Evolutionary conservation across 176 grass and related monocot species (phyloP).

Genomic region (Luzula sylvatica): DNA sequence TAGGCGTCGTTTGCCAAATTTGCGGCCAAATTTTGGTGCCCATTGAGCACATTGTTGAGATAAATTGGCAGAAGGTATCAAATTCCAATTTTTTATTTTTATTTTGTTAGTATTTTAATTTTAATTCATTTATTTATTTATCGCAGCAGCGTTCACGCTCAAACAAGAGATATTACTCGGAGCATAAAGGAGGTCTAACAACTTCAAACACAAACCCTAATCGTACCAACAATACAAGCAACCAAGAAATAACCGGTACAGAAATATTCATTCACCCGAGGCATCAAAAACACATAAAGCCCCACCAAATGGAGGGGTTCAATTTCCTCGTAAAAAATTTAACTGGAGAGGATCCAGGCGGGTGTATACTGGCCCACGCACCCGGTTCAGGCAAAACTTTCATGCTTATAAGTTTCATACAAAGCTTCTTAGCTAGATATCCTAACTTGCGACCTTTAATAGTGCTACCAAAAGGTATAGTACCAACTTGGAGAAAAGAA

Average conservation of each 20-base stretch:
- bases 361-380: conserved; percentile 87
- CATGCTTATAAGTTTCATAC: conserved; percentile 76
- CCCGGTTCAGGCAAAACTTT: conserved; percentile 90
- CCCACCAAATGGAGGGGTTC: conserved; percentile 77
- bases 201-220: conserved; percentile 23
- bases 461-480: conserved; percentile 70
- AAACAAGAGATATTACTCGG: conserved; percentile 22
- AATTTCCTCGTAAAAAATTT: conserved; percentile 73
- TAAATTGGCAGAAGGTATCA: conserved; percentile 52
- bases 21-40: conserved; percentile 66
- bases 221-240: background rate
- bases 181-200: conserved; percentile 22
- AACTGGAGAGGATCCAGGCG: conserved; percentile 58
- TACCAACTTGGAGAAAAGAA: conserved; percentile 66
- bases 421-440: conserved; percentile 62
- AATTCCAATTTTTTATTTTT: conserved; percentile 12
- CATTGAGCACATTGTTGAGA: conserved; percentile 54
- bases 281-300: conserved; percentile 60
- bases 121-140: conserved; percentile 1
- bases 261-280: conserved; percentile 42
- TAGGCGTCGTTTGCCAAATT: conserved; percentile 54
- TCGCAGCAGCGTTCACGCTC: conserved; percentile 28
- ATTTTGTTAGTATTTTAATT: background rate
- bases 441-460: conserved; percentile 54
- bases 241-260: conserved; percentile 16